Percentiles rank a stretch among this genome's conserved stretches.
phyloP scores from a whole-genome alignment of 2,329 filamentous ascomycete species.

The Pleochaeta shiraiana region DNA sequence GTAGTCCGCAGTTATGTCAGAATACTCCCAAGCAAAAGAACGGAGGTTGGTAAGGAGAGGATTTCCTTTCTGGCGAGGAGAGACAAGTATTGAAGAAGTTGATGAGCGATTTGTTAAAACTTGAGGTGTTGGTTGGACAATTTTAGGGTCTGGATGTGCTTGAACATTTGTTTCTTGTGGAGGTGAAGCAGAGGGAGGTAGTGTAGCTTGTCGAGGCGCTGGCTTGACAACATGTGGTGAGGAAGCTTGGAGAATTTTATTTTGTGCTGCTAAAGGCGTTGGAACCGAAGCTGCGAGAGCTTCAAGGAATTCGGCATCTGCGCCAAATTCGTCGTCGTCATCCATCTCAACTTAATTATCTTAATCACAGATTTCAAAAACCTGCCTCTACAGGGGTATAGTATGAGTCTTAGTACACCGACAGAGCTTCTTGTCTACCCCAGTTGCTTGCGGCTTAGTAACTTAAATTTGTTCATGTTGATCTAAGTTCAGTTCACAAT shows the following conservation, averaged over 20 bases:
- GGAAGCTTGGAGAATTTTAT: constrained; percentile 19
- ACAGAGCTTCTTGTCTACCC: too few species aligned
- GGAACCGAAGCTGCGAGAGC: constrained; percentile 29
- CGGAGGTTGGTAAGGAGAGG: constrained; percentile 70
- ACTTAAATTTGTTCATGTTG: too few species aligned
- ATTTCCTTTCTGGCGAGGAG: constrained; percentile 83
- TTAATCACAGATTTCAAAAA: too few species aligned
- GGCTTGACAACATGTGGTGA: constrained; percentile 23
- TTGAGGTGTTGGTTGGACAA: constrained; percentile 79
- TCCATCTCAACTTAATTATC: too few species aligned
- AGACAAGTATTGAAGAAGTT: constrained; percentile 70
- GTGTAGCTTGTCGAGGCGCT: constrained; percentile 30
- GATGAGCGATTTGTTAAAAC: constrained; percentile 42
- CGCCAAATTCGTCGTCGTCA: constrained; percentile 34
- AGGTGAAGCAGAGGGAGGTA: constrained; percentile 23
- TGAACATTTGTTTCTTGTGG: constrained; percentile 13
- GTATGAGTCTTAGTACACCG: too few species aligned
- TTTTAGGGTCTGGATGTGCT: constrained; percentile 25
- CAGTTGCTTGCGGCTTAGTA: too few species aligned
- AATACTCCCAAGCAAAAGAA: constrained; percentile 84
- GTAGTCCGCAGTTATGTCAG: constrained; percentile 90
- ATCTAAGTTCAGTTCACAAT: too few species aligned
- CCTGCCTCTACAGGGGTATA: too few species aligned
- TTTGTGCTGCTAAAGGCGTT: constrained; percentile 8
- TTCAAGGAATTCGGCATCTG: constrained; percentile 32